phyloP scores from a whole-genome alignment of 2,329 filamentous ascomycete genomes.

The Ascochyta pisi region DNA sequence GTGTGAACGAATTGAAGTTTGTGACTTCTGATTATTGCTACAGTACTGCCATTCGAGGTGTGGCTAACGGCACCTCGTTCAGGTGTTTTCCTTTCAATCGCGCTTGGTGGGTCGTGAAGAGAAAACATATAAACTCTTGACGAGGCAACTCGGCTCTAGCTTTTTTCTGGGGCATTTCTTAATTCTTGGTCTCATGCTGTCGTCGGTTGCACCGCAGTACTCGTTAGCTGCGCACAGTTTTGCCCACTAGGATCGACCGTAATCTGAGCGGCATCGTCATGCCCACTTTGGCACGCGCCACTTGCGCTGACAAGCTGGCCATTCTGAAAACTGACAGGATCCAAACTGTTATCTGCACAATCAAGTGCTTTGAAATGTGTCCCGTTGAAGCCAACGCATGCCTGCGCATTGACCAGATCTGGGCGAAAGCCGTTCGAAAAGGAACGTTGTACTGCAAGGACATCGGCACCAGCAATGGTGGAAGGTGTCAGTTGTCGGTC shows the following conservation, averaged over 20 bases:
- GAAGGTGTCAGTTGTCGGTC: constrained; percentile 53
- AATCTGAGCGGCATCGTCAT: constrained; percentile 22
- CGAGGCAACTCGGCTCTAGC: neutral
- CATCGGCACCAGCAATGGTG: constrained; percentile 40
- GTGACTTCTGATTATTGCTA: too few relatives aligned
- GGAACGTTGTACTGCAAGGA: constrained; percentile 49
- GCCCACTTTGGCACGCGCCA: constrained; percentile 24
- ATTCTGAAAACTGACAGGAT: constrained; percentile 22
- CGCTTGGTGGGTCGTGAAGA: too few relatives aligned
- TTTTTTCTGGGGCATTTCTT: too few relatives aligned
- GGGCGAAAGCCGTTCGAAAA: constrained; percentile 50
- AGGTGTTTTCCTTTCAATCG: too few relatives aligned
- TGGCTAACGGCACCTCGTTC: too few relatives aligned
- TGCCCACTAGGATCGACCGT: constrained; percentile 23
- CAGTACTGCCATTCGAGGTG: too few relatives aligned
- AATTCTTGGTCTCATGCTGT: neutral
- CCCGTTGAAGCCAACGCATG: constrained; percentile 52
- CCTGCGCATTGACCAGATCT: constrained; percentile 49
- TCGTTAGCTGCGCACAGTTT: constrained; percentile 19
- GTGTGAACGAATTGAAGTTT: too few relatives aligned
- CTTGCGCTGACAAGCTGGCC: constrained; percentile 22
- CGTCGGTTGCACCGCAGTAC: constrained; percentile 7
- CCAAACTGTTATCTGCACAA: constrained; percentile 31
- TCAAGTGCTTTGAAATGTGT: constrained; percentile 49
- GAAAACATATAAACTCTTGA: too few relatives aligned